Evolutionary conservation across 1,284 basidiomycete genomes (phyloP), one percentile per base, ranked within the genome.

Genomic region (Cutaneotrichosporon arboriforme): DNA sequence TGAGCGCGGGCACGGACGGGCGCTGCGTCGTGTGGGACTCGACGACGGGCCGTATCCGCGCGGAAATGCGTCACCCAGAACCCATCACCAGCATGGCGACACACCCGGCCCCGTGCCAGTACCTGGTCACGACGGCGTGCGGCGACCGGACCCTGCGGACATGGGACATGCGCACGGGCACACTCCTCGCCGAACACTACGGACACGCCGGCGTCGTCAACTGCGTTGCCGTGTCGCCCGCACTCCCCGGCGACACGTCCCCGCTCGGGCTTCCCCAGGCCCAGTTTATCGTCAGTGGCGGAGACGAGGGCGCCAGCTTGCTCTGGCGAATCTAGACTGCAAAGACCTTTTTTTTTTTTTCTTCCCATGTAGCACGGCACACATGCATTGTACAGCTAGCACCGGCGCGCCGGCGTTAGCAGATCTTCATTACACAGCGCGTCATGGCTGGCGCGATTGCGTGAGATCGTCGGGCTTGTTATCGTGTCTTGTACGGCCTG

Each of bases 11-110:
- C 2, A 97, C 93, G 12, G 96, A 99, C 68, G 92, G 93, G 0
- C 91, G 89, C 70, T 86, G 85, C 21, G 88, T 88, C 67, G 85
- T 96, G 40, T 97, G 91, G 90, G 94, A 99, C 76, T 79, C 94
- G 35, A 81, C 81, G 46, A 90, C 88, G 12, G 88, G 88, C 78
- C 81, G 87, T 55, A 70, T 91, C 40, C 81, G 92, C 52, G 81
- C 85, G n/a, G 88, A 87, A 20, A 77, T 57, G 47, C 45, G 40
- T 8, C 59, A 60, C 36, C 49, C 68, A 92, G 90, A 92, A 62
- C 84, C 90, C 4, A 84, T 97, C 46, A 96, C 93, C 1, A 83
- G 82, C 2, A 77, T 98, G 14, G 80, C 85, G 23, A 79, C 80
- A 10, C 86, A 87, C 59, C 85, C 89, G 3, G 69, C 82, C 37